These are phyloP conservation scores for Phylloporus sp. DNA, from an alignment of 768 basidiomycete genomes.

Conservation along the genomic window DNA sequence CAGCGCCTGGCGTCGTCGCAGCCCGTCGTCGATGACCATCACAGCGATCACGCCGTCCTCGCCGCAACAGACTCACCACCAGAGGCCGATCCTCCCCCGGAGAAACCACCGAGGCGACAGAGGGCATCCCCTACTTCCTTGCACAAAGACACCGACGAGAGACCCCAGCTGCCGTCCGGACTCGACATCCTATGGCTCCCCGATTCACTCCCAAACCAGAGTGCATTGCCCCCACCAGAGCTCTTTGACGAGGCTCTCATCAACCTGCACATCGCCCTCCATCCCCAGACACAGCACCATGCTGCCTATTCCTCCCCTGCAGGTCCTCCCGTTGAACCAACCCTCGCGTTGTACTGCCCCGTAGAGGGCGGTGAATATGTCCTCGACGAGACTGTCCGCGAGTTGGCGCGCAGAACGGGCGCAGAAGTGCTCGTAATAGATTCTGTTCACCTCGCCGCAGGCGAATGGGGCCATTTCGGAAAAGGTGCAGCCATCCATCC, in stretches of 20 bases:
- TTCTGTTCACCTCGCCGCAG: conserved; percentile 76
- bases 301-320: conserved; percentile 54
- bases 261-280: conserved; percentile 70
- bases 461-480: conserved; percentile 84
- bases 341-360: conserved; percentile 82
- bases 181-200: conserved; percentile 66
- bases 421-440: conserved; percentile 86
- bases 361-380: conserved; percentile 78
- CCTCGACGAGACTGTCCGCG: conserved; percentile 71
- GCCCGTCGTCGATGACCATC: conserved; percentile 11
- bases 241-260: conserved; percentile 72
- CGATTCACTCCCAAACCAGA: conserved; percentile 24
- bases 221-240: conserved; percentile 61
- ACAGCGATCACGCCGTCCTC: conserved; percentile 7
- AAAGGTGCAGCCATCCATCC: conserved; percentile 44
- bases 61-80: conserved; percentile 23
- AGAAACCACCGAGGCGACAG: conserved; percentile 24
- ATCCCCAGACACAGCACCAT: conserved; percentile 76
- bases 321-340: conserved; percentile 65
- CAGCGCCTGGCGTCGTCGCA: conserved; percentile 24
- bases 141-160: conserved; percentile 23
- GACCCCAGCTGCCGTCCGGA: conserved; percentile 47
- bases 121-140: conserved; percentile 4
- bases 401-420: conserved; percentile 65
- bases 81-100: conserved; percentile 23